phyloP scores from a whole-genome alignment of 2,329 filamentous ascomycete genomes.

The Xylaria polymorpha region DNA sequence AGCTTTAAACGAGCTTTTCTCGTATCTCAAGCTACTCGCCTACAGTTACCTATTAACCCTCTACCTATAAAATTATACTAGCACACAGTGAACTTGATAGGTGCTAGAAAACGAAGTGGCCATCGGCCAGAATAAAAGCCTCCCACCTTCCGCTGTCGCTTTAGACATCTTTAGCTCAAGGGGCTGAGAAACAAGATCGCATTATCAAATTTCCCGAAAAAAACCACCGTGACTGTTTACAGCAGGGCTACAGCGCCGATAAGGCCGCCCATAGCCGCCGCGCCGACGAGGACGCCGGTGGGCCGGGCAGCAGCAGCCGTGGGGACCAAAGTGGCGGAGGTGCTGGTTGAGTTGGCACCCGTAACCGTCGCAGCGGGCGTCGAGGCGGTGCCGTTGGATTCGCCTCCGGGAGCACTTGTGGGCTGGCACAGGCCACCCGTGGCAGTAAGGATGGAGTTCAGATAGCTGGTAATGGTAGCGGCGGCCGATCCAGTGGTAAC shows the following conservation, averaged over 20 bases:
- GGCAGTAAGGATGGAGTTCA: slow-evolving; percentile 17
- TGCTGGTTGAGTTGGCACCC: not conserved
- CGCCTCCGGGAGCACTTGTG: not conserved
- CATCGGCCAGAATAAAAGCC: not conserved
- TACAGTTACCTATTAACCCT: too few relatives aligned
- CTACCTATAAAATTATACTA: not conserved
- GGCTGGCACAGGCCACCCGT: slow-evolving; percentile 5
- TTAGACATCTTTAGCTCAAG: not conserved
- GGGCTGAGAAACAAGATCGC: not conserved
- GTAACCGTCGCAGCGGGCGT: slow-evolving; percentile 5
- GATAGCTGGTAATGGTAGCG: slow-evolving; percentile 16
- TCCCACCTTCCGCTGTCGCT: not conserved
- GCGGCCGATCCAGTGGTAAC: slow-evolving; percentile 18
- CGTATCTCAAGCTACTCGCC: not conserved
- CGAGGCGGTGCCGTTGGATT: not conserved
- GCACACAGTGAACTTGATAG: not conserved
- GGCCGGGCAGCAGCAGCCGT: slow-evolving; percentile 5
- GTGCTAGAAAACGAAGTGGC: not conserved
- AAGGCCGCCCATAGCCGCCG: slow-evolving; percentile 7
- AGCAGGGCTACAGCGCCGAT: slow-evolving; percentile 12
- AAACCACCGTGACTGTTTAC: not conserved
- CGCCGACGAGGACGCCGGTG: slow-evolving; percentile 4
- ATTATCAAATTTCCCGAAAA: not conserved
- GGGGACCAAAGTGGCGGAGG: not conserved
- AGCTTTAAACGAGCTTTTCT: too few relatives aligned